These are phyloP conservation scores for Lomentospora prolificans DNA, from an alignment of 2,329 filamentous ascomycete genomes.

Conservation along the genomic window DNA sequence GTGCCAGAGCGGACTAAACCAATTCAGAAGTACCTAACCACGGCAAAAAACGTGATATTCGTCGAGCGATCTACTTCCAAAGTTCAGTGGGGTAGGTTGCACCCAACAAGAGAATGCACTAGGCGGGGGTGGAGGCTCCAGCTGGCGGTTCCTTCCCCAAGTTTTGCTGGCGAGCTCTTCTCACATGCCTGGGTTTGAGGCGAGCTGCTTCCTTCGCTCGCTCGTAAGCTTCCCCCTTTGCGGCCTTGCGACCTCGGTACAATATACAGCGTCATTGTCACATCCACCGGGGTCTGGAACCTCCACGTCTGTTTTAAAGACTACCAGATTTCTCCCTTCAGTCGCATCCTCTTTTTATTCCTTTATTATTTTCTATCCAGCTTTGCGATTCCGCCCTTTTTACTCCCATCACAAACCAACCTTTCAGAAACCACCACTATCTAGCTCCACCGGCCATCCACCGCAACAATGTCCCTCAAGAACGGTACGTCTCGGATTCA, in stretches of 20 bases:
- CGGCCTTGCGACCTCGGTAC: not conserved
- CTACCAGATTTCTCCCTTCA: not conserved
- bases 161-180: not conserved
- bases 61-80: too few relatives aligned
- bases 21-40: not conserved
- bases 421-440: not conserved
- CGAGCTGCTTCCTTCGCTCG: not conserved
- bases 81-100: not conserved
- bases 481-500: constrained; percentile 2
- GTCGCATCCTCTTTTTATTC: not conserved
- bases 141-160: not conserved
- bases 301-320: not conserved
- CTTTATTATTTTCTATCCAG: not conserved
- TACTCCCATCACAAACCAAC: not conserved
- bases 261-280: not conserved
- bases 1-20: not conserved
- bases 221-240: not conserved
- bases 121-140: not conserved
- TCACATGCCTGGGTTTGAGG: not conserved
- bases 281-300: too few relatives aligned
- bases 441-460: not conserved
- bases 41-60: too few relatives aligned
- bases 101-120: not conserved
- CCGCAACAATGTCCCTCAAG: constrained; percentile 7
- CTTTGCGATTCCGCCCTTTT: not conserved